These are phyloP conservation scores for Rhododendron ovatum DNA, from an alignment of 148 eudicot species.

Conservation along the genomic window DNA sequence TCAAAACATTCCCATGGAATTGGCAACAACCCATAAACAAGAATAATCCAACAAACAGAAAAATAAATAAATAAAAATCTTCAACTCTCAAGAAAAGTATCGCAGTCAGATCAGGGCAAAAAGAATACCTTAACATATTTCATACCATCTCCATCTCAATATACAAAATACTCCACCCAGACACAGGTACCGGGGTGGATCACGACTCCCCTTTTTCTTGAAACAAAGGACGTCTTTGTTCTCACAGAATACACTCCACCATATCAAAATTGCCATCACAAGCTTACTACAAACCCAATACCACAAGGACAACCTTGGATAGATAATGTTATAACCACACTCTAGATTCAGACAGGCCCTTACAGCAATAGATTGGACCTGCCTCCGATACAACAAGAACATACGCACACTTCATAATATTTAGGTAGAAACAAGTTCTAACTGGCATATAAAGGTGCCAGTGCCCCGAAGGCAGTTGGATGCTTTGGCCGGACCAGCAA, in stretches of 20 bases:
- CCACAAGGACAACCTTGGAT: neutral
- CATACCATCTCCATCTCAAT: neutral
- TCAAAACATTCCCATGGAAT: neutral
- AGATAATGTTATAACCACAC: conserved; percentile 13
- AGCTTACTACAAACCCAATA: conserved; percentile 20
- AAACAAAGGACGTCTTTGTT: conserved; percentile 3
- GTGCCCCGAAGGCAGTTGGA: conserved; percentile 45
- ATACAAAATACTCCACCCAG: neutral
- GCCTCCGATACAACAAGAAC: conserved; percentile 6
- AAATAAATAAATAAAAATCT: neutral
- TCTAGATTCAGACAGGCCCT: conserved; percentile 7
- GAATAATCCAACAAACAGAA: neutral
- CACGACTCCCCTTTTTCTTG: neutral
- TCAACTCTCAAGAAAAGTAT: neutral
- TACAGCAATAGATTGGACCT: conserved; percentile 18
- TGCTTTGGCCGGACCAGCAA: conserved; percentile 24
- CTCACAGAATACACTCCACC: conserved; percentile 6
- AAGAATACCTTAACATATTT: neutral
- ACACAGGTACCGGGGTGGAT: neutral
- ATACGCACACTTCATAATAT: conserved; percentile 25
- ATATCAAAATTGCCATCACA: conserved; percentile 19
- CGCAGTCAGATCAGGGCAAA: neutral
- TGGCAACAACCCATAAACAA: neutral
- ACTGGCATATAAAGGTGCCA: conserved; percentile 24
- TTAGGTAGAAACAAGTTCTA: conserved; percentile 30